These are phyloP conservation scores for Wilhelminamyces savonicus DNA, from an alignment of 805 yeast genomes.

Conservation along the genomic window DNA sequence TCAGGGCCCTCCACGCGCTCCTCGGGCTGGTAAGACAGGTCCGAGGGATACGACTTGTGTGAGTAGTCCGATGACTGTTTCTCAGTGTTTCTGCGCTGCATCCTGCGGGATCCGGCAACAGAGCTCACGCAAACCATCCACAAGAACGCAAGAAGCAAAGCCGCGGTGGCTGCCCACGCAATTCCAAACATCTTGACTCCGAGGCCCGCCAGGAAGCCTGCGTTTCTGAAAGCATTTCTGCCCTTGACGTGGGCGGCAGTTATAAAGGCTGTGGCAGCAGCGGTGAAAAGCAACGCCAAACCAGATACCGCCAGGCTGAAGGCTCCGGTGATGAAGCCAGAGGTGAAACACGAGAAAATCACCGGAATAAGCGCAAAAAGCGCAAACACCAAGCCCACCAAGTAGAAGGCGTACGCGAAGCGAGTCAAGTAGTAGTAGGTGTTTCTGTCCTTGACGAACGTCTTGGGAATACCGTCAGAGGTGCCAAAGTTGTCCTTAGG, in stretches of 20 bases:
- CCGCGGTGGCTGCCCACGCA: slow-evolving; percentile 50
- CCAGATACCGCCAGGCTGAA: slow-evolving; percentile 5
- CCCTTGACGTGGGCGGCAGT: slow-evolving; percentile 56
- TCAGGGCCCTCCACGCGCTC: too few relatives aligned
- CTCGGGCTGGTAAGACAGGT: too few relatives aligned
- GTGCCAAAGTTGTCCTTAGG: slow-evolving; percentile 21
- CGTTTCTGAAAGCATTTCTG: slow-evolving; percentile 38
- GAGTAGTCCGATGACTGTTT: too few relatives aligned
- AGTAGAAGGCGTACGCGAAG: slow-evolving; percentile 20
- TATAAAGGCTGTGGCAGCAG: slow-evolving; percentile 40
- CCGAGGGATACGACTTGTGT: too few relatives aligned
- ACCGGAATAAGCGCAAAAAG: slow-evolving; percentile 41
- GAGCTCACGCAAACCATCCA: slow-evolving; percentile 1
- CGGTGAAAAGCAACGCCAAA: slow-evolving; percentile 35
- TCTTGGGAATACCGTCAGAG: slow-evolving; percentile 36
- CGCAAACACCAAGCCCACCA: slow-evolving; percentile 58
- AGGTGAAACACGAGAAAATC: slow-evolving; percentile 3
- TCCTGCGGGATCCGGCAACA: too few relatives aligned
- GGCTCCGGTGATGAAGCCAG: slow-evolving; percentile 5
- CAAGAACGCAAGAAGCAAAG: slow-evolving; percentile 8
- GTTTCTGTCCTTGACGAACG: slow-evolving; percentile 42
- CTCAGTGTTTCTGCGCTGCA: too few relatives aligned
- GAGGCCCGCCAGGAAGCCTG: slow-evolving; percentile 35
- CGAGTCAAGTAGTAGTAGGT: slow-evolving; percentile 63
- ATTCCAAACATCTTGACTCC: slow-evolving; percentile 53